Conservation (phyloP, 352 stramenopile genomes). For the Globisporangium uncinulatum region DNA sequence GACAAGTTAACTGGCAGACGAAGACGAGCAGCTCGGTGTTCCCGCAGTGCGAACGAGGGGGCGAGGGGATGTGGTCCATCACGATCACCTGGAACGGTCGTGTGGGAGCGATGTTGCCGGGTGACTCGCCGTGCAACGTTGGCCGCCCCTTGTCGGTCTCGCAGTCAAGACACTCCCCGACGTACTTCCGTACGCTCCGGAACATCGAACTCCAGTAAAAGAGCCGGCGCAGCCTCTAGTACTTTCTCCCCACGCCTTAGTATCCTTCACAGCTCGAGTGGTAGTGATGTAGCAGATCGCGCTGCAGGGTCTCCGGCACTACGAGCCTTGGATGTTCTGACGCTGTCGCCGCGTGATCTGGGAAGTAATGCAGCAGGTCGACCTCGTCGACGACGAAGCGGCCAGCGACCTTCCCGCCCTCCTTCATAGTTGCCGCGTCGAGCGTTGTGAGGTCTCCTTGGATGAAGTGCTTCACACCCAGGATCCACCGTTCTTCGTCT, state of each 20-base stretch:
- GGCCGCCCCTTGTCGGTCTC: slow-evolving; percentile 13
- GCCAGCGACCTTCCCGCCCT: not conserved
- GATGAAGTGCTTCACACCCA: too few relatives aligned
- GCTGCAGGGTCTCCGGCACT: slow-evolving; percentile 1
- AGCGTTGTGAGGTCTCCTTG: too few relatives aligned
- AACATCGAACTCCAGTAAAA: too few relatives aligned
- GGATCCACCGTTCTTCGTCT: too few relatives aligned
- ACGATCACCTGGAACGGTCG: slow-evolving; percentile 21
- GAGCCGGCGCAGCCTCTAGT: too few relatives aligned
- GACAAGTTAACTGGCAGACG: too few relatives aligned
- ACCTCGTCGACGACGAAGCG: slow-evolving; percentile 4
- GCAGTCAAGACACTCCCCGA: slow-evolving; percentile 9
- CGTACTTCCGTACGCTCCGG: slow-evolving; percentile 5
- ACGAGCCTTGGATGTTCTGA: slow-evolving; percentile 9
- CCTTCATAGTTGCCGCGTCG: not conserved
- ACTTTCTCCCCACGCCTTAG: too few relatives aligned
- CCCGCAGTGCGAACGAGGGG: slow-evolving; percentile 17
- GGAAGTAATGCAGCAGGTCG: slow-evolving; percentile 11
- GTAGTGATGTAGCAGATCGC: slow-evolving; percentile 7
- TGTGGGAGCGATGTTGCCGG: slow-evolving; percentile 13
- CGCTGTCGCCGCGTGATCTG: slow-evolving; percentile 1
- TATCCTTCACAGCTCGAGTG: too few relatives aligned
- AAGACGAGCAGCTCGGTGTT: too few relatives aligned
- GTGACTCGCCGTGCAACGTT: slow-evolving; percentile 8
- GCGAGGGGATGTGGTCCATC: slow-evolving; percentile 24